Evolutionary conservation across 192 early-diverging fungal genomes (phyloP).

Genomic region (Gryganskiella cystojenkinii): DNA sequence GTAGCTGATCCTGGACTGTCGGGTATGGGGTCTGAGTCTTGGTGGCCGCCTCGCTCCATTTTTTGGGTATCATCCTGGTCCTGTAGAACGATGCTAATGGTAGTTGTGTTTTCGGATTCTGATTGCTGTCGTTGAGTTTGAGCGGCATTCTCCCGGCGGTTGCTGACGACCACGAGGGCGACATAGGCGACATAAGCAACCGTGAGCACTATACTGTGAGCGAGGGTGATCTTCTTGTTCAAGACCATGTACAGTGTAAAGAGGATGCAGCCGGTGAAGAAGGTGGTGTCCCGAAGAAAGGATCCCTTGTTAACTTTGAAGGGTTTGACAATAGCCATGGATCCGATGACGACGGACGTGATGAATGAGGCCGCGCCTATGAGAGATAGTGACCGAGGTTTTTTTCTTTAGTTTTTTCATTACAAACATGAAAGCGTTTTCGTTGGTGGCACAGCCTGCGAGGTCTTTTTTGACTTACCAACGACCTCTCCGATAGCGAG

Average conservation of each 20-base stretch:
- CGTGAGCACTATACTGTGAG: constrained; percentile 65
- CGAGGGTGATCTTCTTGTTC: constrained; percentile 64
- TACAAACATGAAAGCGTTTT: not conserved
- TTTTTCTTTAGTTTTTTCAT: constrained; percentile 45
- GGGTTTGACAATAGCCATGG: constrained; percentile 82
- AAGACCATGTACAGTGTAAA: constrained; percentile 62
- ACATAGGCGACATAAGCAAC: constrained; percentile 72
- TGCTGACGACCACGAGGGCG: constrained; percentile 63
- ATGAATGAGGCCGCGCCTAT: constrained; percentile 82
- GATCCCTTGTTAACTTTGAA: constrained; percentile 74
- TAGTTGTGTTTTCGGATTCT: not conserved
- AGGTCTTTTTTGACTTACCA: constrained; percentile 60
- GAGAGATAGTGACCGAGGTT: constrained; percentile 77
- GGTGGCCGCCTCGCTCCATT: too few relatives aligned
- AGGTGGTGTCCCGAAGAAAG: constrained; percentile 82
- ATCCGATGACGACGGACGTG: constrained; percentile 82
- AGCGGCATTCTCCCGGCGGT: constrained; percentile 53
- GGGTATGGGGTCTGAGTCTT: too few relatives aligned
- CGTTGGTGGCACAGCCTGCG: not conserved
- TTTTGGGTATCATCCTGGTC: too few relatives aligned
- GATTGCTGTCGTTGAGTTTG: constrained; percentile 24
- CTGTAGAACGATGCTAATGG: not conserved
- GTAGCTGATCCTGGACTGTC: too few relatives aligned
- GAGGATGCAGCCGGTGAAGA: constrained; percentile 72
- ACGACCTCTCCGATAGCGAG: constrained; percentile 92